Base-by-base conservation (phyloP, 2,329 filamentous ascomycete genomes). In the Aspergillus sp. region DNA sequence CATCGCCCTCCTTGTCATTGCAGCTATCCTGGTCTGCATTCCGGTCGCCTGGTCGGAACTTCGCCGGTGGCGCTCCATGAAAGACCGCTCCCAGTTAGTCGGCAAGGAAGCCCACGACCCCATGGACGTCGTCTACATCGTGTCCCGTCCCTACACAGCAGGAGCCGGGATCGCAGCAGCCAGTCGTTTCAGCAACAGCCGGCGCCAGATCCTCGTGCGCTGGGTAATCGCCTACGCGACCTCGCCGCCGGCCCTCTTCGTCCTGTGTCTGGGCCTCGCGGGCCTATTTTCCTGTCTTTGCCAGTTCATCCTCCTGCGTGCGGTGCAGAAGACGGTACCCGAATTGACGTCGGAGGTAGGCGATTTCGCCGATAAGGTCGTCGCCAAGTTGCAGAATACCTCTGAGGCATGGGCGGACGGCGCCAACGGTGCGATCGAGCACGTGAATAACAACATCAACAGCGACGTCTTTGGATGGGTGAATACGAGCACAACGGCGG, bases 141-240 rank as follows among this genome's bases (percentile, higher is more conserved):
- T 85, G 30, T 90, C 88, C 32, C 81, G 88, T 26, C 89, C 91
- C 1, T 81, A 84, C 57, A 87, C 88, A 1, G 80, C 88, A 1
- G 76, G 76, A 2, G 71, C 78, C 29, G 91, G 90, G 36, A 78
- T 95, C 63, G 83, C 79, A 67, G 57, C 86, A 19, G 80, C 86
- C 5, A 77, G 77, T 44, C 76, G 73, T 48, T 82, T 91, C 68
- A 65, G 63, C 52, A 79, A 78, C 70, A 68, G 68, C 60, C 77
- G 83, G 55, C 77, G 80, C 44, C 83, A 88, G 64, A 79, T 86
- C 41, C 76, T 95, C 38, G 76, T 82, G 7, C 82, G 90, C 51
- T 96, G 90, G 89, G 80, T 81, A 44, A 74, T 93, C 52, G 86
- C 90, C 6, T 96, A 96, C 63, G 83, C 82, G n/a, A 95, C 89